phyloP scores from a whole-genome alignment of 2,329 filamentous ascomycete genomes.

The Cercospora canescens region DNA sequence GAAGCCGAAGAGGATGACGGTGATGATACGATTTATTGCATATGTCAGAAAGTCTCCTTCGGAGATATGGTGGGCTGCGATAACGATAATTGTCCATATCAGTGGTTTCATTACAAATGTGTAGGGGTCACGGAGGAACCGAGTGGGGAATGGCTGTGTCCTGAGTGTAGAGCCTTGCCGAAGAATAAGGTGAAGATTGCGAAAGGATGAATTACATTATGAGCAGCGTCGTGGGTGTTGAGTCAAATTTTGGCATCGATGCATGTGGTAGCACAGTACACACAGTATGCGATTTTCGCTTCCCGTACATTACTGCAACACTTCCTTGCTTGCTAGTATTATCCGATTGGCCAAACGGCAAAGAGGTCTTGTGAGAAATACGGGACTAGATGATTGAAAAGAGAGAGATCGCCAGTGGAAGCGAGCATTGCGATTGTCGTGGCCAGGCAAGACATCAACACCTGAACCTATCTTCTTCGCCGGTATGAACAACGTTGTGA shows the following conservation, averaged over 20 bases:
- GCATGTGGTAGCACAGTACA: conserved; percentile 1
- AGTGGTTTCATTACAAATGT: conserved; percentile 83
- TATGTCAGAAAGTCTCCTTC: conserved; percentile 79
- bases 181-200: conserved; percentile 29
- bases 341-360: background rate
- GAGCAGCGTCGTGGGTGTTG: background rate
- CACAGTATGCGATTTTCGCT: background rate
- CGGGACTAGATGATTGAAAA: background rate
- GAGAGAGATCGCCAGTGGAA: background rate
- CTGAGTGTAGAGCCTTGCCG: conserved; percentile 37
- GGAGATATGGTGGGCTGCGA: conserved; percentile 90
- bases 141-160: conserved; percentile 53
- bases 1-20: conserved; percentile 39
- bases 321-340: background rate
- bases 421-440: background rate
- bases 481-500: background rate
- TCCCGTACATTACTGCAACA: background rate
- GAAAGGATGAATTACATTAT: conserved; percentile 10
- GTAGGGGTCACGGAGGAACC: conserved; percentile 53
- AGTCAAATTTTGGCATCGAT: background rate
- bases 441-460: background rate
- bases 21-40: conserved; percentile 68
- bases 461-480: background rate
- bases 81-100: conserved; percentile 75
- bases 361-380: background rate